Conservation (phyloP, 73 alveolate species). For the Halteria grandinella region DNA sequence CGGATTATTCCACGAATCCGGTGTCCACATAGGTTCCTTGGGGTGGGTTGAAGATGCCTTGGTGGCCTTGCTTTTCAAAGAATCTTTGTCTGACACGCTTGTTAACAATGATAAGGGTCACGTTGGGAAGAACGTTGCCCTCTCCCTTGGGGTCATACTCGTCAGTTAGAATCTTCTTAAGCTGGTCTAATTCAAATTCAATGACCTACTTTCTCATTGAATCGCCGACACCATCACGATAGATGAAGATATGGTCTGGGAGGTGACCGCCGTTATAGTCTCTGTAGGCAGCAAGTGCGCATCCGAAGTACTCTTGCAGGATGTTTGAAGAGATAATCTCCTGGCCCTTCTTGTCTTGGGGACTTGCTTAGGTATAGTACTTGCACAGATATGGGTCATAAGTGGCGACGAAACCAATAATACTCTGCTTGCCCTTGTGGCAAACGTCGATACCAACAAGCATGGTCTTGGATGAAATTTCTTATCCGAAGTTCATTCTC, state of each 20-base stretch:
- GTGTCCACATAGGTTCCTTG: slow-evolving; percentile 53
- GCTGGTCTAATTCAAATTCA: slow-evolving; percentile 38
- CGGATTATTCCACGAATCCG: slow-evolving; percentile 53
- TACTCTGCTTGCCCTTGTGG: slow-evolving; percentile 56
- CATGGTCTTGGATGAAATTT: slow-evolving; percentile 50
- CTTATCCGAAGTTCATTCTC: slow-evolving; percentile 53
- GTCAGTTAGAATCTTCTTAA: slow-evolving; percentile 47
- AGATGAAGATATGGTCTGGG: slow-evolving; percentile 61
- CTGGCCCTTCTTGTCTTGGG: slow-evolving; percentile 38
- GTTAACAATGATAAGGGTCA: slow-evolving; percentile 71
- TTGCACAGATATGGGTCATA: slow-evolving; percentile 45
- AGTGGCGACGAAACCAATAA: slow-evolving; percentile 61
- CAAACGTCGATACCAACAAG: slow-evolving; percentile 67
- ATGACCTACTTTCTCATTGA: slow-evolving; percentile 53
- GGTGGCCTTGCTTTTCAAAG: slow-evolving; percentile 44
- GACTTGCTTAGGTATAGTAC: slow-evolving; percentile 43
- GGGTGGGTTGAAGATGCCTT: slow-evolving; percentile 57
- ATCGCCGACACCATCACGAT: slow-evolving; percentile 70
- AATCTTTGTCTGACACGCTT: slow-evolving; percentile 74
- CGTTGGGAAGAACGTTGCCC: slow-evolving; percentile 45
- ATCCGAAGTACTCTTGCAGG: slow-evolving; percentile 33
- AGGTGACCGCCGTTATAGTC: slow-evolving; percentile 23
- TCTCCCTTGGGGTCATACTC: background rate
- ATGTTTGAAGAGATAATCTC: slow-evolving; percentile 27
- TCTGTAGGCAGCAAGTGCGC: slow-evolving; percentile 41